Evolutionary conservation across 192 early-diverging fungal genomes (phyloP), one percentile per base, ranked within the genome.

Genomic region (Backusella mclennaniae): DNA sequence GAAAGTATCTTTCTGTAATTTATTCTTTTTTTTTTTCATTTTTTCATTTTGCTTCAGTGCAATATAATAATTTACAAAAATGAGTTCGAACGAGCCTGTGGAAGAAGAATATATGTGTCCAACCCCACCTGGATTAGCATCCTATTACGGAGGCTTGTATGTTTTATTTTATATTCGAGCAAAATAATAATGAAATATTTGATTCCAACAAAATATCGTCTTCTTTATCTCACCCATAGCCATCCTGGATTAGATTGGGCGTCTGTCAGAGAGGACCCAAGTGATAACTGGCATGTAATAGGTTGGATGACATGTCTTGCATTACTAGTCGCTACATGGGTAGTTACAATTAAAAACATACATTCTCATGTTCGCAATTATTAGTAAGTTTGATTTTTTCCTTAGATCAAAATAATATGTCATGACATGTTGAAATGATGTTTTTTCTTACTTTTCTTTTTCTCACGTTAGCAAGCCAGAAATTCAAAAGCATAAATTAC

Each of bases 401-500:
- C 35, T 71, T 53, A 59, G n/a, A 73, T 14, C 11, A 63, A 63
- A 63, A 49, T 49, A n/a, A 49, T 49, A 49, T 49, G n/a, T 44
- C 42, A 49, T 7, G n/a, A 49, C 46, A 59, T 11, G 2, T 23
- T 21, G 6, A 53, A 31, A n/a, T 21, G 19, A 21, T 9, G 21
- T 21, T 56, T n/a, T 56, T n/a, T 21, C 7, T 39, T 12, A 39
- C 35, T 49, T 17, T 41, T 41, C 53, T 63, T n/a, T 53, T 31
- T 1, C 26, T 42, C 67, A 35, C 21, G 14, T 42, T 49, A 81
- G 80, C 49, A 75, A 79, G 31, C 81, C 81, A 31, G 52, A 78
- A 69, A 71, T 83, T 33, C 82, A 83, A 71, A 63, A 72, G n/a
- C 82, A 83, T 46, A 79, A 83, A 71, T 44, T 79, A 23, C 82